Evolutionary conservation across 2,329 filamentous ascomycete genomes (phyloP), one percentile per base, ranked within the genome.

Genomic region (Chaetomium strumarium): DNA sequence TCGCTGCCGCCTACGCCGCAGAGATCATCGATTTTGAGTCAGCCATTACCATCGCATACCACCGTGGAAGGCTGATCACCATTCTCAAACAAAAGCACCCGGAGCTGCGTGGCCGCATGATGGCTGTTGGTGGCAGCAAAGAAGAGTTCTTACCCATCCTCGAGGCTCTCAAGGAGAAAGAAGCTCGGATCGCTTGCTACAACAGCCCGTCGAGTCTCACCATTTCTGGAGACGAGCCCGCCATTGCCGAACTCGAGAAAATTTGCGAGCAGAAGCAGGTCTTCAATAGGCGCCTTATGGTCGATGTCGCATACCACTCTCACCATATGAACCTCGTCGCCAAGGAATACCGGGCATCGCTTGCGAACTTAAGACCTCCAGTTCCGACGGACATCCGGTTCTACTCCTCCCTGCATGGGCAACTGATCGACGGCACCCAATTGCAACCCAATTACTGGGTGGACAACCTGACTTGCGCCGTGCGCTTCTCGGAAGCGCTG

Each of bases 301-400:
- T 78, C 11, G 71, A 75, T 5, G 70, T 74, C n/a, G 76, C 76
- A 0, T 79, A 79, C 46, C 77, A 80, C 60, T 79, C 76, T 0
- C 66, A 69, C 12, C 74, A 77, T 55, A 79, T 80, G 76, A 68
- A 72, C 51, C 64, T 72, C 0, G 66, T 77, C 3, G 72, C 74
- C 2, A 68, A 73, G 2, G 68, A 70, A 1, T 78, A 78, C 52
- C 58, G 68, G 36, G 58, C 62, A 4, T 66, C 68, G 2, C 52
- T 63, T 46, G 29, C 38, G 13, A 55, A 61, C 44, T 61, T 61
- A 49, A 30, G 54, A 38, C 49, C 57, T 4, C 60, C 61, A 1
- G 63, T 67, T 1, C 46, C 45, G 10, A 49, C 49, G 29, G 57
- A 61, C 1, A 67, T 72, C 1, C 61, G 66, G 36, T 76, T 75